Evolutionary conservation across 208 protist genomes (phyloP), one percentile per base, ranked within the genome.

Genomic region (Endotrypanum monterogeii): DNA sequence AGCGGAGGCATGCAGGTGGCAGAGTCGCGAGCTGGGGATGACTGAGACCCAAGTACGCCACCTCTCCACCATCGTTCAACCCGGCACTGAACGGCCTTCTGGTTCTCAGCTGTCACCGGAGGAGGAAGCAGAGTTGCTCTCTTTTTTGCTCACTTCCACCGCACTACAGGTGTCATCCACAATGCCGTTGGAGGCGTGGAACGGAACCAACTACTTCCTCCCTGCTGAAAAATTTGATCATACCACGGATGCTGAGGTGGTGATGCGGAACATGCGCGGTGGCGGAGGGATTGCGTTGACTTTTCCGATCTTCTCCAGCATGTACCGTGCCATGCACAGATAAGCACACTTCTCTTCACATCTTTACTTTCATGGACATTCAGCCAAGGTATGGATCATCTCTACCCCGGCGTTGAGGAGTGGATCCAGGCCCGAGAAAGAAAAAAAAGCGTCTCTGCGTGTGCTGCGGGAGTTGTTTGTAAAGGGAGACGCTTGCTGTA

Each of bases 141-240:
- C 62, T 3, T 68, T 54, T 54, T 25, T 68, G 41, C 44, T 68
- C 39, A 39, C 62, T 1, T 39, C 44, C 9, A 54, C 62, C n/a
- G 62, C 52, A 16, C 62, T 68, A 6, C 41, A 32, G 3, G 25
- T 23, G 23, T 46, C 51, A 3, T 39, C 25, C 5, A 28, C 30
- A 12, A 37, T 57, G 2, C 3, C 28, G 11, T 20, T 35, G 6
- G 69, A 74, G 46, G n/a, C n/a, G 14, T 80, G 76, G 76, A 80
- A 80, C 20, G 28, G 60, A 3, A 25, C 51, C 1, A 80, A 80
- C 54, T 74, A 63, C 46, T 80, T 80, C 35, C 63, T 80, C 23
- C 63, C 69, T 5, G 6, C 61, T 0, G 76, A 80, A 37, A 1
- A 12, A 4, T 76, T 80, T 44, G 70, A 70, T 4, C 46, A 50